Conservation (phyloP, 441 rosid genomes). For the Brassica balearica region DNA sequence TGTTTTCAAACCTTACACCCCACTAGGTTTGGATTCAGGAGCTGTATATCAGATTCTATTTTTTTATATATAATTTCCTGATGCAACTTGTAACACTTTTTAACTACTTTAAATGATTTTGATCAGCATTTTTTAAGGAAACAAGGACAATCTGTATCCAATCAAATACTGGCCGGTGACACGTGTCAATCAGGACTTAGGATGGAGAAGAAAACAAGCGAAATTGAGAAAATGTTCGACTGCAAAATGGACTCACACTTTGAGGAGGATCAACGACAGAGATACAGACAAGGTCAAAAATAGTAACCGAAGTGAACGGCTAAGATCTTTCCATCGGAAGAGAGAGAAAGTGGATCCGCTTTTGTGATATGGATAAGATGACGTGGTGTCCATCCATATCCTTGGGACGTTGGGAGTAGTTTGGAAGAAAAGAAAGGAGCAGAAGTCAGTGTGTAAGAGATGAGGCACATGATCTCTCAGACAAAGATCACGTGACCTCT, state of each 20-base stretch:
- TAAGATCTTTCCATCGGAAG: not conserved
- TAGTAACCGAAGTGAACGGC: slow-evolving; percentile 7
- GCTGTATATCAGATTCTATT: not conserved
- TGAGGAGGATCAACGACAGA: slow-evolving; percentile 22
- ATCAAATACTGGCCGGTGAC: slow-evolving; percentile 34
- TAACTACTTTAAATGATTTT: not conserved
- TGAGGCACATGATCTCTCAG: slow-evolving; percentile 34
- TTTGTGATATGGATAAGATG: slow-evolving; percentile 41
- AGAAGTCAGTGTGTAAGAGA: slow-evolving; percentile 30
- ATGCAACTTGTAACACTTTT: not conserved
- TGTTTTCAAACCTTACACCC: not conserved
- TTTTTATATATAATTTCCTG: not conserved
- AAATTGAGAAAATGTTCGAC: not conserved
- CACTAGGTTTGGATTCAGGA: slow-evolving; percentile 1
- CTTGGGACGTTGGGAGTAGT: slow-evolving; percentile 31
- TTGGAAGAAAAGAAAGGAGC: slow-evolving; percentile 9
- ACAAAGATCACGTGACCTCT: slow-evolving; percentile 38
- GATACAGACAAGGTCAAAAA: not conserved
- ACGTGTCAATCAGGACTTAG: slow-evolving; percentile 24
- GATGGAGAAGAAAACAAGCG: not conserved
- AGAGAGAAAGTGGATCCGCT: slow-evolving; percentile 38
- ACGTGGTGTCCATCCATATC: slow-evolving; percentile 48
- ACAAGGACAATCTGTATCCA: slow-evolving; percentile 27
- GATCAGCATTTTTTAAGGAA: slow-evolving; percentile 21
- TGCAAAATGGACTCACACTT: not conserved